Evolutionary conservation across 352 stramenopile genomes (phyloP).

Genomic region (Poterioochromonas sp.): DNA sequence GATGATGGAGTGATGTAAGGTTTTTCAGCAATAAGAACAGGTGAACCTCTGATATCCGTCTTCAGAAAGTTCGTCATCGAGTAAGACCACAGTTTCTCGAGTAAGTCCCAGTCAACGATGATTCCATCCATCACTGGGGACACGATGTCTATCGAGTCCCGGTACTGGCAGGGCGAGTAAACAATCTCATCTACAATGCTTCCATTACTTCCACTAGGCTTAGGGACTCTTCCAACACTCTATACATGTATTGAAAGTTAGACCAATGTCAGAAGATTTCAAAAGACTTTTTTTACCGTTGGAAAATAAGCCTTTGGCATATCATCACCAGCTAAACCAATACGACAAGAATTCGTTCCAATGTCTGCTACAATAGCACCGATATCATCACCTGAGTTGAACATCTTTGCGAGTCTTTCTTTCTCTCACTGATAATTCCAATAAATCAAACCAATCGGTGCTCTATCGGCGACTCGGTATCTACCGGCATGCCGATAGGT

Average conservation of each 20-base stretch:
- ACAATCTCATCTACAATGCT: neutral
- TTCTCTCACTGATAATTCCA: too few relatives aligned
- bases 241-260: too few relatives aligned
- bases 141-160: neutral
- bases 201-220: neutral
- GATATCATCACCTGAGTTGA: slow-evolving; percentile 35
- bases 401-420: too few relatives aligned
- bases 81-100: slow-evolving; percentile 24
- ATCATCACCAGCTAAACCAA: slow-evolving; percentile 57
- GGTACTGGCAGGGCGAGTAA: neutral
- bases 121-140: slow-evolving; percentile 12
- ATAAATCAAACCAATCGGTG: too few relatives aligned
- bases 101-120: slow-evolving; percentile 19
- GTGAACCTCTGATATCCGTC: neutral
- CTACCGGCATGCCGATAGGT: too few relatives aligned
- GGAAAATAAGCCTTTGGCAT: slow-evolving; percentile 48
- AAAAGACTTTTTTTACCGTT: neutral
- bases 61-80: neutral
- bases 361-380: slow-evolving; percentile 52
- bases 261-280: neutral
- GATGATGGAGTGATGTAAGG: neutral
- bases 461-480: too few relatives aligned
- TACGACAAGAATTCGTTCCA: slow-evolving; percentile 54
- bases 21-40: slow-evolving; percentile 24
- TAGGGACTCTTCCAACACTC: neutral